Conservation (phyloP, 805 yeast species). For the Barnettozyma sucrosica region DNA sequence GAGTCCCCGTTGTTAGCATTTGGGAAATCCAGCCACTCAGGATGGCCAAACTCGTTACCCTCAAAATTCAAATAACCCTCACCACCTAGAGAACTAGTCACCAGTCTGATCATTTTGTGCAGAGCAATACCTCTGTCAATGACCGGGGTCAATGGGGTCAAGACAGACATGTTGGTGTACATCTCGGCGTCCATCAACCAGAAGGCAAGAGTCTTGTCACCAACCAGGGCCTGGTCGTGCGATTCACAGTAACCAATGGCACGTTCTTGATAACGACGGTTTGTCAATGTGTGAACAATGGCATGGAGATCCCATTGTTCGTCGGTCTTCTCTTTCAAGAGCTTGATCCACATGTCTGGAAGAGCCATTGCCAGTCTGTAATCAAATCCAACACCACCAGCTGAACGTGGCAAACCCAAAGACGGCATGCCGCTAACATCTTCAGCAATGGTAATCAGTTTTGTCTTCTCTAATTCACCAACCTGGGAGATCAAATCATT, state of each 20-base stretch:
- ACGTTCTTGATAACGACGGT: conserved; percentile 81
- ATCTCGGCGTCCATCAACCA: conserved; percentile 98
- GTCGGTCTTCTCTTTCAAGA: conserved; percentile 75
- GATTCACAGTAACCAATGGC: conserved; percentile 92
- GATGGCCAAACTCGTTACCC: conserved; percentile 98
- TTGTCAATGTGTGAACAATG: conserved; percentile 76
- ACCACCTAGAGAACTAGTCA: conserved; percentile 91
- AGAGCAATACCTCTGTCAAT: conserved; percentile 86
- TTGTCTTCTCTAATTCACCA: conserved; percentile 36
- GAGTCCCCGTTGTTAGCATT: conserved; percentile 82
- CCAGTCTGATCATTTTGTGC: conserved; percentile 83
- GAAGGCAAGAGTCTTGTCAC: conserved; percentile 93
- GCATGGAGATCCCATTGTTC: conserved; percentile 88
- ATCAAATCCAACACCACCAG: conserved; percentile 92
- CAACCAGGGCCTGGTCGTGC: conserved; percentile 96
- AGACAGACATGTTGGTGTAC: conserved; percentile 89
- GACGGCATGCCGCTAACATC: conserved; percentile 98
- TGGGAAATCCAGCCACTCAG: conserved; percentile 98
- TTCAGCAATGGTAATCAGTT: conserved; percentile 81
- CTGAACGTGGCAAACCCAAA: conserved; percentile 61
- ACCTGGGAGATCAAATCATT: conserved; percentile 64
- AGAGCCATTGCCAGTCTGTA: conserved; percentile 94
- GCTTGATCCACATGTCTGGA: conserved; percentile 98
- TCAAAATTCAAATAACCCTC: conserved; percentile 95
- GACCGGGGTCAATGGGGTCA: conserved; percentile 67